A percentile compares a stretch with the other conserved stretches of the same genome.
Evolutionary conservation across 306 rosid genomes (phyloP).

Genomic region (Castanea mollissima): DNA sequence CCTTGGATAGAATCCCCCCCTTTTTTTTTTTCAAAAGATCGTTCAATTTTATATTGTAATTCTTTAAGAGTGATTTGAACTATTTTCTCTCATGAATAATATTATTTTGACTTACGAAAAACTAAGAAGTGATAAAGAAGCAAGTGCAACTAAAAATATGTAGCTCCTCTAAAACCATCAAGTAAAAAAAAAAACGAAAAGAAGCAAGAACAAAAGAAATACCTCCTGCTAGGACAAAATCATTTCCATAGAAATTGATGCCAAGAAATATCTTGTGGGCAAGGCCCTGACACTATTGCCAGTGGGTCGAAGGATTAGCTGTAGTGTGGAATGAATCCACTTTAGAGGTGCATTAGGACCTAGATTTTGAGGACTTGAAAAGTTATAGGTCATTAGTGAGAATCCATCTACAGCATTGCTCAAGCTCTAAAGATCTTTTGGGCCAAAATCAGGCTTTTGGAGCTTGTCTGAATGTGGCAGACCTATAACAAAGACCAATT

Average conservation of each 20-base stretch:
- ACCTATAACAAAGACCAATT: conserved; percentile 84
- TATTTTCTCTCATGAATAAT: no score
- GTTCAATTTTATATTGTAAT: no score
- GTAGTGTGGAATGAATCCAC: conserved; percentile 71
- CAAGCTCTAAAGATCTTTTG: conserved; percentile 69
- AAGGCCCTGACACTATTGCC: conserved; percentile 37
- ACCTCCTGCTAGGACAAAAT: conserved; percentile 74
- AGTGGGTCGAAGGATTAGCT: conserved; percentile 52
- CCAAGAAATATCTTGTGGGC: conserved; percentile 78
- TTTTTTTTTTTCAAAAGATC: no score
- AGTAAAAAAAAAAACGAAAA: not conserved
- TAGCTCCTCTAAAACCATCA: not conserved
- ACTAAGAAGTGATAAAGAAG: no score
- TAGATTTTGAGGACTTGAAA: conserved; percentile 78
- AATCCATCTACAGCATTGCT: conserved; percentile 77
- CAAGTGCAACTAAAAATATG: no score
- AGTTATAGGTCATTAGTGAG: conserved; percentile 93
- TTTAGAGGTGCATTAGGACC: conserved; percentile 97
- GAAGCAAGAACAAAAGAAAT: conserved; percentile 11
- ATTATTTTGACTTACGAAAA: no score
- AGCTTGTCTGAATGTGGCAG: conserved; percentile 83
- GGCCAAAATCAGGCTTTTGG: conserved; percentile 77
- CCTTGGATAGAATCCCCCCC: no score
- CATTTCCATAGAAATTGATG: conserved; percentile 92
- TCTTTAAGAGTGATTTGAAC: no score